phyloP scores from a whole-genome alignment of 2,329 filamentous ascomycete species.

The Emmonsiellopsis sp. region DNA sequence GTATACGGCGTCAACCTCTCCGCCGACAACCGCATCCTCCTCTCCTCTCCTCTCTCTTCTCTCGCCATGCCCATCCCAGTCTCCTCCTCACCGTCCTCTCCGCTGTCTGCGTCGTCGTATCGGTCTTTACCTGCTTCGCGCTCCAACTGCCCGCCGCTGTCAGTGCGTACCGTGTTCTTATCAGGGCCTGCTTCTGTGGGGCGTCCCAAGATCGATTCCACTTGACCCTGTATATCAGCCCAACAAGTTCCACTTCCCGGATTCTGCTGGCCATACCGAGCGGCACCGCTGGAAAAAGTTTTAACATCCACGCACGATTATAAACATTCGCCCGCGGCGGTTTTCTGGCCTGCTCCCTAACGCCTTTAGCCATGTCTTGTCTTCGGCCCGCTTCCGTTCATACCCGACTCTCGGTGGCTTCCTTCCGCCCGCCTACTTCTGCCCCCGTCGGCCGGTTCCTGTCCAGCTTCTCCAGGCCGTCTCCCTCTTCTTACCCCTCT shows the following conservation, averaged over 20 bases:
- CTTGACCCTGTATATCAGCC: background rate
- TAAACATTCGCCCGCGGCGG: slow-evolving; percentile 2
- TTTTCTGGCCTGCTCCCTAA: slow-evolving; percentile 9
- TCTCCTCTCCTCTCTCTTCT: slow-evolving; percentile 2
- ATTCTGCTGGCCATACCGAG: background rate
- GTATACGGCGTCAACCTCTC: background rate
- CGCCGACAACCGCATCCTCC: background rate
- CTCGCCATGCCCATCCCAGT: slow-evolving; percentile 5
- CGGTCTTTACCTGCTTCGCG: background rate
- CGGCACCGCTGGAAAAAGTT: background rate
- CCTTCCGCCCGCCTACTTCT: slow-evolving; percentile 14
- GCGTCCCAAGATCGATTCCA: background rate
- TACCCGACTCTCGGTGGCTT: slow-evolving; percentile 24
- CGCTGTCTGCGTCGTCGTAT: background rate
- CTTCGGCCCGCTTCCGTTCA: slow-evolving; percentile 33
- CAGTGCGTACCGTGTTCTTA: background rate
- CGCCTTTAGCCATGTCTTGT: slow-evolving; percentile 22
- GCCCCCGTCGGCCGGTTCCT: slow-evolving; percentile 3
- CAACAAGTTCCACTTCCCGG: background rate
- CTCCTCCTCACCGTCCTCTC: background rate
- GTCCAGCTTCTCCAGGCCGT: slow-evolving; percentile 8
- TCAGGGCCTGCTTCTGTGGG: background rate
- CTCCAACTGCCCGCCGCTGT: background rate
- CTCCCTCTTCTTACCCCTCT: slow-evolving; percentile 13
- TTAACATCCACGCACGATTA: background rate